phyloP scores from a whole-genome alignment of 768 basidiomycete genomes.

The Lactifluus echinatus region DNA sequence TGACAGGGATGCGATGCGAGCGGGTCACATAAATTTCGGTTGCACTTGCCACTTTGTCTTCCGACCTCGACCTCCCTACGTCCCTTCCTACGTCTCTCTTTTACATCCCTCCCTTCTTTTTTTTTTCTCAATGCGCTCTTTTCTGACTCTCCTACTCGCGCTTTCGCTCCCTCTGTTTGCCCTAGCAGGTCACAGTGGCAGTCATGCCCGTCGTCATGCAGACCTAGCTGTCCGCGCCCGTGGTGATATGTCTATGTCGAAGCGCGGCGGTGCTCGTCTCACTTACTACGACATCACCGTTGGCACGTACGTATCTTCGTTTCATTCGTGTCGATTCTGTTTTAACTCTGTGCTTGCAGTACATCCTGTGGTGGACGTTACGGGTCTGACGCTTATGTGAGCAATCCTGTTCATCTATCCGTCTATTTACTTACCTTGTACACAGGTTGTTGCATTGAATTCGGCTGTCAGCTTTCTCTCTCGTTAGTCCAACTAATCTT shows the following conservation, averaged over 20 bases:
- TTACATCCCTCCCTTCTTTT: neutral
- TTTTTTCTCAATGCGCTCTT: conserved; percentile 10
- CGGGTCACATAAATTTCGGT: neutral
- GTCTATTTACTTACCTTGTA: neutral
- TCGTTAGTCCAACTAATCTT: neutral
- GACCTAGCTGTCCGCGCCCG: conserved; percentile 5
- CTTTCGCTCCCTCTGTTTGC: conserved; percentile 8
- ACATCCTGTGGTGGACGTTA: conserved; percentile 9
- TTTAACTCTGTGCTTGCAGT: neutral
- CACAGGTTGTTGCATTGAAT: conserved; percentile 15
- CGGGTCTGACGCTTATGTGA: neutral
- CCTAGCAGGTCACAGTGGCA: conserved; percentile 1
- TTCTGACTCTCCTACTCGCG: conserved; percentile 7
- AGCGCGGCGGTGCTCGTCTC: neutral
- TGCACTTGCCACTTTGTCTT: neutral
- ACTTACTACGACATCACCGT: conserved; percentile 15
- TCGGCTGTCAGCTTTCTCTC: neutral
- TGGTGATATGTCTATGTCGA: conserved; percentile 1
- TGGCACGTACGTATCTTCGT: conserved; percentile 9
- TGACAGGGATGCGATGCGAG: too few species aligned
- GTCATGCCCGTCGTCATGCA: conserved; percentile 5
- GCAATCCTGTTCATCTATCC: neutral
- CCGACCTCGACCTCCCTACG: neutral
- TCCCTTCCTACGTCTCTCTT: neutral
- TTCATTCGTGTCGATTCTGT: neutral